Conservation (phyloP, 768 basidiomycete genomes). For the Pisolithus sp. region DNA sequence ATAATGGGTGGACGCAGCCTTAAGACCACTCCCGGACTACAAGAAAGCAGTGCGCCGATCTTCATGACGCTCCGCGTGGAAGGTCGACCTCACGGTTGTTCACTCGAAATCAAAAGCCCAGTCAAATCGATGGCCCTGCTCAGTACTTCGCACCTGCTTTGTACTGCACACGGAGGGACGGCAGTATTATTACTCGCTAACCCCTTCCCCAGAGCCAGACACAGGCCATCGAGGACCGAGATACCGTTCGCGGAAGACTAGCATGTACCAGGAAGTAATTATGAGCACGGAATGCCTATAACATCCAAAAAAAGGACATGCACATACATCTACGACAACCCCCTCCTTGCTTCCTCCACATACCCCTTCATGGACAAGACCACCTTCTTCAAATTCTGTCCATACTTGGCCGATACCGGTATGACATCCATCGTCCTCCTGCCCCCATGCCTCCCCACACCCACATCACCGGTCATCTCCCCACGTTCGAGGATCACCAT, state of each 20-base stretch:
- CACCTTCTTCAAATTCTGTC: constrained; percentile 68
- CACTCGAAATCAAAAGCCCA: no score
- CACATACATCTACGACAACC: neutral
- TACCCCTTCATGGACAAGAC: constrained; percentile 65
- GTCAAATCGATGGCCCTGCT: no score
- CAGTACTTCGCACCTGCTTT: constrained; percentile 4
- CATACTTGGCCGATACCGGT: constrained; percentile 80
- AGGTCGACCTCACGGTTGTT: no score
- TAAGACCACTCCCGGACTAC: no score
- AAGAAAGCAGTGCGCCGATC: no score
- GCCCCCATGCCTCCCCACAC: no score
- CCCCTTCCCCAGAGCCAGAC: constrained; percentile 15
- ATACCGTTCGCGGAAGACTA: no score
- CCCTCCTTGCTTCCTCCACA: constrained; percentile 44
- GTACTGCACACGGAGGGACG: constrained; percentile 22
- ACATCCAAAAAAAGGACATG: neutral
- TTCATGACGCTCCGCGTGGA: no score
- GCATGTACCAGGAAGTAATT: no score
- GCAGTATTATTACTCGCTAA: constrained; percentile 10
- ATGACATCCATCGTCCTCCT: constrained; percentile 53
- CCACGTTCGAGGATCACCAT: constrained; percentile 29
- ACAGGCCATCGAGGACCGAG: no score
- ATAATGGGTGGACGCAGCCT: no score
- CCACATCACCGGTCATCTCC: constrained; percentile 5
- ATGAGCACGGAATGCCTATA: no score